These are phyloP conservation scores for Blastobotrys capitulatus DNA, from an alignment of 1,139 yeast genomes.

Conservation along the genomic window DNA sequence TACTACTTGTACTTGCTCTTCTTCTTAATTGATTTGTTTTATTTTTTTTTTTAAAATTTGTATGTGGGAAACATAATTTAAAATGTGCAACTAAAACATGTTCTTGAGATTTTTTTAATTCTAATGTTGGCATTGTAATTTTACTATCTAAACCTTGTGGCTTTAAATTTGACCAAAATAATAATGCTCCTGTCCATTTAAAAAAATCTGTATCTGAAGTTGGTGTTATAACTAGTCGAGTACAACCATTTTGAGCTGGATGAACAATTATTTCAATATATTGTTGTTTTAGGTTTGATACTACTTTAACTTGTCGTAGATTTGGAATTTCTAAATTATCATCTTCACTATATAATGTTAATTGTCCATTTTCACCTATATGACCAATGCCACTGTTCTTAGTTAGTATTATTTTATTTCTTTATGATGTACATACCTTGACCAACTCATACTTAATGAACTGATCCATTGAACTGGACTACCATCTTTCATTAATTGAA, in stretches of 20 bases:
- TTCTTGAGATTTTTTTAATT: slow-evolving; percentile 14
- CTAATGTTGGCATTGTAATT: slow-evolving; percentile 19
- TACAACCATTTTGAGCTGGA: slow-evolving; percentile 17
- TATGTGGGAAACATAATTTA: slow-evolving; percentile 25
- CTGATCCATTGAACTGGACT: slow-evolving; percentile 23
- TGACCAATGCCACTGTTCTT: slow-evolving; percentile 14
- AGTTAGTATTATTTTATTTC: not conserved
- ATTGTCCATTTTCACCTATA: slow-evolving; percentile 15
- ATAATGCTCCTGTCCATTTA: slow-evolving; percentile 21
- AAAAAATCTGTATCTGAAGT: slow-evolving; percentile 22
- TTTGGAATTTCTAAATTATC: slow-evolving; percentile 16
- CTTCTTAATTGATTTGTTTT: not conserved
- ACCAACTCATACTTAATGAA: slow-evolving; percentile 16
- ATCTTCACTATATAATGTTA: slow-evolving; percentile 12
- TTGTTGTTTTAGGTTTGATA: slow-evolving; percentile 19
- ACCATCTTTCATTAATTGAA: slow-evolving; percentile 15
- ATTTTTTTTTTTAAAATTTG: not conserved
- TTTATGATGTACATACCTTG: slow-evolving; percentile 12
- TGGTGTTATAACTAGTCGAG: slow-evolving; percentile 20
- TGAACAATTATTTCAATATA: slow-evolving; percentile 22
- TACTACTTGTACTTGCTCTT: not conserved
- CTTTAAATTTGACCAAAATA: slow-evolving; percentile 25
- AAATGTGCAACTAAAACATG: slow-evolving; percentile 28
- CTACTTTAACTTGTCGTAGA: slow-evolving; percentile 19
- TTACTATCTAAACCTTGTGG: slow-evolving; percentile 23